phyloP scores from a whole-genome alignment of 169 alveolate species.

The Eimeria falciformis region DNA sequence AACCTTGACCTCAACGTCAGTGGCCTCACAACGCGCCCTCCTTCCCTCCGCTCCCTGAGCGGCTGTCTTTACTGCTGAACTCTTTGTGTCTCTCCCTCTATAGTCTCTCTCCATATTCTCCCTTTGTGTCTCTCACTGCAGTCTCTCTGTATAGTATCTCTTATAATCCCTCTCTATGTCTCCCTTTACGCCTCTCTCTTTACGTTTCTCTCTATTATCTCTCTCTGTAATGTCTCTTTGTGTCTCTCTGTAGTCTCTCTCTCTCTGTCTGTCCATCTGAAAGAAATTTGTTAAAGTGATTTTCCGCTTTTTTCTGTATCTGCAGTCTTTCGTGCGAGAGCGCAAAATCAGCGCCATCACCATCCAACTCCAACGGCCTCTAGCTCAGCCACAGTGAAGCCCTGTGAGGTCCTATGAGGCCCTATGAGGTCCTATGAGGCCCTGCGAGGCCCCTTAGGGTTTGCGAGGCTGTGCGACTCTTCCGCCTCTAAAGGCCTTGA shows the following conservation, averaged over 20 bases:
- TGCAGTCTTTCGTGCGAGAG: constrained; percentile 64
- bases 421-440: no score
- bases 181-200: no score
- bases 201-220: no score
- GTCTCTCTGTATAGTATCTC: neutral
- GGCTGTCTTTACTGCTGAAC: no score
- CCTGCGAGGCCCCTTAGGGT: no score
- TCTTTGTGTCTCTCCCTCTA: neutral
- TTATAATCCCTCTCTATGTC: no score
- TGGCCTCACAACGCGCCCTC: no score
- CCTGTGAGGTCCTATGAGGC: no score
- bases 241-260: neutral
- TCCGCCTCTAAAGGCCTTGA: no score
- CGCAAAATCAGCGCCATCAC: constrained; percentile 42
- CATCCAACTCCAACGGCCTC: constrained; percentile 7
- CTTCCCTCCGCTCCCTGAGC: no score
- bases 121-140: neutral
- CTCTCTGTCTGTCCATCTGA: neutral
- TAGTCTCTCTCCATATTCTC: neutral
- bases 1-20: constrained; percentile 37
- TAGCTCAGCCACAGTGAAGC: neutral
- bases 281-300: neutral
- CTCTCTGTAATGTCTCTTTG: no score
- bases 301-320: constrained; percentile 1
- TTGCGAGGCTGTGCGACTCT: no score